Base-by-base conservation (phyloP, 331 rosid genomes). In the Spiraea crenata region DNA sequence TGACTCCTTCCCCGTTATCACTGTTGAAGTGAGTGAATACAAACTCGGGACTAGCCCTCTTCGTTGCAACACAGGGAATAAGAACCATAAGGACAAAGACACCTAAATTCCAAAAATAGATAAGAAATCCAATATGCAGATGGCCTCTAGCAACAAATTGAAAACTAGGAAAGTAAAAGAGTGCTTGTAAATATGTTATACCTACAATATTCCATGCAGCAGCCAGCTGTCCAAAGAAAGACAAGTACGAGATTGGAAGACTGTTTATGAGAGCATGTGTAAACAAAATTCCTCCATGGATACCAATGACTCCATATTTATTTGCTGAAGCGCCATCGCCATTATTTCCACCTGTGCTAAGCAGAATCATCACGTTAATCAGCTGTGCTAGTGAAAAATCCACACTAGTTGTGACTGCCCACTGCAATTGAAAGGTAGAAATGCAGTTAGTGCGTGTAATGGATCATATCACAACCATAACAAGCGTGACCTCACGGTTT, bases 361-460 rank as follows among this genome's bases (percentile, higher is more conserved):
- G 99, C 76, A 93, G 95, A 80, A 93, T 76, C 57, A 93, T 93
- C 85, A 93, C 99, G 79, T 86, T 87, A 85, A 93, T 85, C 42
- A 93, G 80, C 82, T 82, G 82, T 41, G 99, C 99, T 63, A 91
- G 96, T 51, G 99, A 93, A 80, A 70, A 93, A 80, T 91, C 99
- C 57, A 93, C 77, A 78, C 99, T 93, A 19, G 99, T 89, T 76
- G 99, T 89, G 69, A 93, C 96, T 46, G 99, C 99, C 99, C 99
- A 93, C 99, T 93, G 91, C 93, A 88, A 80, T 73, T 59, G 70
- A 40, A 86, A 83, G 66, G 74, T 11, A 77, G 16, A 35, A n/a
- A 65, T 57, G 38, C 58, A 45, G 78, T 83, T 64, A 76, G 66
- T 74, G 63, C 17, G 49, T 63, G 45, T 20, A 67, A 73, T n/a